Percentiles rank a stretch among this genome's conserved stretches.
phyloP scores from a whole-genome alignment of 108 stramenopile genomes.

The Conticribra weissflogii region DNA sequence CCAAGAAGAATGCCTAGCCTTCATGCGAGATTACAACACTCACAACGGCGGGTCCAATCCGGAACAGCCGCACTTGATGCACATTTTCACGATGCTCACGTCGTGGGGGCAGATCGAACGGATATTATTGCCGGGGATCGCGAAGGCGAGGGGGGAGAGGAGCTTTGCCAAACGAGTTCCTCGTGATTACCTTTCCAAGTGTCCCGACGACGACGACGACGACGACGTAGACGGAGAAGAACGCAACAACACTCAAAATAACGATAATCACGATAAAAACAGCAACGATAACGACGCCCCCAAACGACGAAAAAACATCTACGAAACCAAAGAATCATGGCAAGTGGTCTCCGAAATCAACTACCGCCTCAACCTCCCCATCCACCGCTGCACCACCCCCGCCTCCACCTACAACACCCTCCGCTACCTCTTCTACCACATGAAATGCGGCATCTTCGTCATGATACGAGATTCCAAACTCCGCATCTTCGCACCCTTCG shows the following conservation, averaged over 20 bases:
- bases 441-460: constrained; percentile 99
- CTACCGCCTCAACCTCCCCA: constrained; percentile 82
- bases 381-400: constrained; percentile 85
- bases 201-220: constrained; percentile 38
- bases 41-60: constrained; percentile 85
- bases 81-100: constrained; percentile 88
- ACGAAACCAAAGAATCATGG: constrained; percentile 63
- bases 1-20: constrained; percentile 65
- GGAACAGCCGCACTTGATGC: constrained; percentile 78
- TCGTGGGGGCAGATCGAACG: constrained; percentile 86
- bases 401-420: constrained; percentile 82
- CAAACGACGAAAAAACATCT: too few species aligned
- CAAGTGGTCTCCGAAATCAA: constrained; percentile 64
- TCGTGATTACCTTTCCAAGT: constrained; percentile 49
- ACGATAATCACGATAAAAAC: too few species aligned
- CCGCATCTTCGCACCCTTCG: constrained; percentile 93
- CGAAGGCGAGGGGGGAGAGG: constrained; percentile 78
- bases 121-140: constrained; percentile 74
- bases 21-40: constrained; percentile 78
- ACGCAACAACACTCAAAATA: too few species aligned
- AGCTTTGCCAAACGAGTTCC: constrained; percentile 60
- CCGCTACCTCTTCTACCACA: constrained; percentile 97
- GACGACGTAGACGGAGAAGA: too few species aligned
- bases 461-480: constrained; percentile 91
- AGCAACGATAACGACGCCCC: too few species aligned